phyloP scores from a whole-genome alignment of 805 yeast species.

The Schizosaccharomyces lindneri region DNA sequence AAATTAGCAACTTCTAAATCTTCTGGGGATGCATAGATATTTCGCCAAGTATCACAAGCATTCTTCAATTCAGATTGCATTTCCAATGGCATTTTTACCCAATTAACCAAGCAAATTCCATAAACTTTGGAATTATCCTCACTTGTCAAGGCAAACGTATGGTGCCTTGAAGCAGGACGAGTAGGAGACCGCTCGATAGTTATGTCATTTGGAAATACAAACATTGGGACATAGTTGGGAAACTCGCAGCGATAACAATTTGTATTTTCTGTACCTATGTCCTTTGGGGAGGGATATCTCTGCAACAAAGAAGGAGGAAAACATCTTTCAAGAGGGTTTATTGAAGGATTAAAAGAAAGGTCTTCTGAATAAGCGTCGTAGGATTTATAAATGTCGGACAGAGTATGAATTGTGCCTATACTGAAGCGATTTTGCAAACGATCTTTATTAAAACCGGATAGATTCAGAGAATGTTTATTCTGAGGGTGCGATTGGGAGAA shows the following conservation, averaged over 20 bases:
- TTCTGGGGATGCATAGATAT: conserved; percentile 3
- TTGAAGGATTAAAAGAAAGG: conserved; percentile 4
- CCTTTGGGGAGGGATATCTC: conserved; percentile 4
- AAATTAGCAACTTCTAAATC: conserved; percentile 6
- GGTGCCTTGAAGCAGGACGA: conserved; percentile 7
- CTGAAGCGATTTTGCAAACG: neutral
- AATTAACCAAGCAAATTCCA: conserved; percentile 7
- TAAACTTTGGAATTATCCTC: conserved; percentile 5
- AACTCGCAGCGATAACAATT: conserved; percentile 3
- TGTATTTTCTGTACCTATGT: neutral
- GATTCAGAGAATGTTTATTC: neutral
- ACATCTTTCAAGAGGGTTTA: conserved; percentile 7
- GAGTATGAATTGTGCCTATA: neutral
- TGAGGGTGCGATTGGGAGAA: neutral
- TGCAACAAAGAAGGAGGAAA: conserved; percentile 7
- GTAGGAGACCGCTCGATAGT: conserved; percentile 4
- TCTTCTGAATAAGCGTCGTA: conserved; percentile 6
- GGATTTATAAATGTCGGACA: neutral
- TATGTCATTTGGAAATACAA: conserved; percentile 8
- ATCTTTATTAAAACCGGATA: neutral
- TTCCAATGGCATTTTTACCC: conserved; percentile 5
- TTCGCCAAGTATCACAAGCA: conserved; percentile 6
- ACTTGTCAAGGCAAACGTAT: conserved; percentile 8
- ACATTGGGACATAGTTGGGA: conserved; percentile 9
- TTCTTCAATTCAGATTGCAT: conserved; percentile 4